phyloP scores from a whole-genome alignment of 352 stramenopile species.

The Pythium brassicae region DNA sequence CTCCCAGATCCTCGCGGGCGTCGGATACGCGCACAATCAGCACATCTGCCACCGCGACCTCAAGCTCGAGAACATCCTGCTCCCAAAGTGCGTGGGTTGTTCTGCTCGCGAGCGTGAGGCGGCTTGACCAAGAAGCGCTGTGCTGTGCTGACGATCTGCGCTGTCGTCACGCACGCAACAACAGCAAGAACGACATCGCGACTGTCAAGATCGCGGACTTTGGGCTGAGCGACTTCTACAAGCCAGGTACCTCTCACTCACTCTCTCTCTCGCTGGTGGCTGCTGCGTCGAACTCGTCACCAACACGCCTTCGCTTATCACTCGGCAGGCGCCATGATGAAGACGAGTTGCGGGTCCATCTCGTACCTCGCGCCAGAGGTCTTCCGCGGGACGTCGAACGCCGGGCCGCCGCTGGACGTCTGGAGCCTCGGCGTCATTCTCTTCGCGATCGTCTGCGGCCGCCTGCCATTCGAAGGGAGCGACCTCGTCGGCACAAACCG shows the following conservation, averaged over 20 bases:
- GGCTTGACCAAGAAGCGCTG: no score
- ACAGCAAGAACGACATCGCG: slow-evolving; percentile 78
- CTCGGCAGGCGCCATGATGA: slow-evolving; percentile 66
- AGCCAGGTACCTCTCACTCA: slow-evolving; percentile 31
- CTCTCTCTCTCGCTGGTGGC: background rate
- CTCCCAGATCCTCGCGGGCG: slow-evolving; percentile 70
- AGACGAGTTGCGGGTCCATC: slow-evolving; percentile 84
- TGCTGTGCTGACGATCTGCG: background rate
- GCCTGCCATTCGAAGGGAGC: slow-evolving; percentile 77
- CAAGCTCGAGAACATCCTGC: slow-evolving; percentile 87
- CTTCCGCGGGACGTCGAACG: slow-evolving; percentile 81
- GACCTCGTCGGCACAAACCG: slow-evolving; percentile 76
- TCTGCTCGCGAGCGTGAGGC: no score
- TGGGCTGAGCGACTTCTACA: slow-evolving; percentile 85
- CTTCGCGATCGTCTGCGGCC: slow-evolving; percentile 80
- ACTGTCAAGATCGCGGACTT: slow-evolving; percentile 88
- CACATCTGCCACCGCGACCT: slow-evolving; percentile 88
- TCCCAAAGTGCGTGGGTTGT: slow-evolving; percentile 48
- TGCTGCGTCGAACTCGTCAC: background rate
- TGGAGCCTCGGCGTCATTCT: slow-evolving; percentile 89
- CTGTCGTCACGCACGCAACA: background rate
- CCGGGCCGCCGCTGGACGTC: slow-evolving; percentile 83
- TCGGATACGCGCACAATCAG: slow-evolving; percentile 86
- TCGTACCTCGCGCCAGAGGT: slow-evolving; percentile 85
- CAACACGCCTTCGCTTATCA: background rate